Evolutionary conservation across 1,284 basidiomycete species (phyloP), one percentile per base, ranked within the genome.

Genomic region (Pseudozyma flocculosa): DNA sequence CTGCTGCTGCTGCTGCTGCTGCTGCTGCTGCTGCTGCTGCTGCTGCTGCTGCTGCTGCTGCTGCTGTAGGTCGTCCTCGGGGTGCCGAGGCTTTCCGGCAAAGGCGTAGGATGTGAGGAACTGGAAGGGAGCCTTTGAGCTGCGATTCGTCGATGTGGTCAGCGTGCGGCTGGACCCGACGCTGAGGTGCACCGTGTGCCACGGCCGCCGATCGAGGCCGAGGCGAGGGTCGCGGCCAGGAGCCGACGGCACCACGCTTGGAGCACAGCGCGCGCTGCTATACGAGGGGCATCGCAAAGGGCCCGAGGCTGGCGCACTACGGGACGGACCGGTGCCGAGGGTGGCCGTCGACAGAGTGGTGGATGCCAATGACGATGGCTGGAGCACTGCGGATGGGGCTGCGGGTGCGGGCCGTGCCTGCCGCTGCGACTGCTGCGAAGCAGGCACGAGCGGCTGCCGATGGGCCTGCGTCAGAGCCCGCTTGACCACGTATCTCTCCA

Each of bases 101-200:
- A 88, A 91, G 73, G 88, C 88, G 18, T 84, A 84, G 44, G 86
- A 88, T 36, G 89, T 81, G 62, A 88, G 84, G 69, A 89, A 87
- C 38, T 80, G 82, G 72, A 86, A 88, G 4, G 86, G 62, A 15
- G 19, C 19, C 18, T 34, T 34, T 34, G 32, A 34, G 32, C 32
- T 34, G 9, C 32, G 32, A 14, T 34, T 5, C 15, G 32, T 17
- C 11, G 32, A 14, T 34, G 32, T 34, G 15, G 32, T 34, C 10
- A 34, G 15, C 11, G 32, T 8, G 32, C 32, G 32, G 32, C 32
- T 13, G 15, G 15, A 17, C n/a, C n/a, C n/a, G n/a, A n/a, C n/a
- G n/a, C n/a, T n/a, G n/a, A n/a, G n/a, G n/a, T n/a, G n/a, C n/a
- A n/a, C n/a, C n/a, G n/a, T n/a, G n/a, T 17, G 32, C 32, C 14